phyloP scores from a whole-genome alignment of 192 early-diverging fungal genomes.

The Coemansia asiatica region DNA sequence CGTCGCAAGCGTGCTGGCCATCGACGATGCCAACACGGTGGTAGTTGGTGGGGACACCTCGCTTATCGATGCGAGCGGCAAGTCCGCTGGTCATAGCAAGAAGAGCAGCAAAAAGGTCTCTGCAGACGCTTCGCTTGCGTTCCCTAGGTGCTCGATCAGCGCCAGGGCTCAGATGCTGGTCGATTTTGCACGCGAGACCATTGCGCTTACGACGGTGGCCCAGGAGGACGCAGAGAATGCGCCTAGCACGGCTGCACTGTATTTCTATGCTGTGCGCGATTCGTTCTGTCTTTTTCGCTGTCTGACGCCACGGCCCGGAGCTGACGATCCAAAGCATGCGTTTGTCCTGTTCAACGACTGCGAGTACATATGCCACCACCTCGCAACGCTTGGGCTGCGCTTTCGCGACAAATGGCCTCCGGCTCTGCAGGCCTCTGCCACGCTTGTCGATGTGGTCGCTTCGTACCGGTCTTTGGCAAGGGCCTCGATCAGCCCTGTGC shows the following conservation, averaged over 20 bases:
- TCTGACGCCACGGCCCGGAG: slow-evolving; percentile 18
- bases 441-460: slow-evolving; percentile 43
- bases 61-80: slow-evolving; percentile 6
- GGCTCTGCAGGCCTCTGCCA: slow-evolving; percentile 25
- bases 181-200: slow-evolving; percentile 49
- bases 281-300: slow-evolving; percentile 42
- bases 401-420: slow-evolving; percentile 31
- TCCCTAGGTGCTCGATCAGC: slow-evolving; percentile 44
- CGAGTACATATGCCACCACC: slow-evolving; percentile 43
- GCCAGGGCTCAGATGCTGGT: slow-evolving; percentile 45
- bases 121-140: slow-evolving; percentile 17
- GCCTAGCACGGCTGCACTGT: slow-evolving; percentile 17
- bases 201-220: slow-evolving; percentile 18
- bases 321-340: slow-evolving; percentile 25
- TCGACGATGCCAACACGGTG: slow-evolving; percentile 38
- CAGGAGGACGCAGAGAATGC: slow-evolving; percentile 2
- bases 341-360: slow-evolving; percentile 53
- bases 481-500: slow-evolving; percentile 23
- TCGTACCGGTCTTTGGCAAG: slow-evolving; percentile 35
- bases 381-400: slow-evolving; percentile 35
- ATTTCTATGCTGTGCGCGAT: slow-evolving; percentile 49
- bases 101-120: slow-evolving; percentile 4
- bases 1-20: slow-evolving; percentile 31
- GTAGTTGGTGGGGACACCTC: slow-evolving; percentile 32
- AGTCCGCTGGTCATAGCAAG: slow-evolving; percentile 19